Evolutionary conservation across 495 filamentous ascomycete species (phyloP), one percentile per base, ranked within the genome.

Genomic region (Aspergillus biplanus): DNA sequence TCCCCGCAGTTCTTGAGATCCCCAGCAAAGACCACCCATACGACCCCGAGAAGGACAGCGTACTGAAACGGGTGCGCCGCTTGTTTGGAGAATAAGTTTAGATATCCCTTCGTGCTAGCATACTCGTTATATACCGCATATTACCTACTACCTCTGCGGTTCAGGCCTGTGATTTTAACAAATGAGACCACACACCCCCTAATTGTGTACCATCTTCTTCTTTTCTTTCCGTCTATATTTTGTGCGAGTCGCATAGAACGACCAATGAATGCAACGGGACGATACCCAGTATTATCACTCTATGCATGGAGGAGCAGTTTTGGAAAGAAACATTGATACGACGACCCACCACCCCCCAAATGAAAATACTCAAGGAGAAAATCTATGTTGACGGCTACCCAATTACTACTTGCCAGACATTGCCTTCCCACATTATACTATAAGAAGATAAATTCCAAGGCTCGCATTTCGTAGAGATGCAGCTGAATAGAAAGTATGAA

Each of bases 1-100:
- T 85, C 67, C 83, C 83, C 11, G 80, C 83, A 12, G 77, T 85
- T 56, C 87, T 99, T 62, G 96, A 99, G 79, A 98, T 98, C 60
- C 96, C 96, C 33, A 96, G 92, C 80, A 99, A 99, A 82, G 95
- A 99, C 73, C 95, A 99, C 70, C 95, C 95, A 7, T 99, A 98
- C 69, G 96, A 99, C 67, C 95, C 95, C 0, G 95, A 99, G 80
- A 99, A 99, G 82, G 95, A 99, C 76, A 98, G 93, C 73, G 95
- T 99, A 39, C 72, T 98, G 75, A 90, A 91, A 75, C 85, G 95
- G 68, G 96, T 98, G 58, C 85, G 90, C 69, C 87, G 93, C 65
- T 74, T 98, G 61, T 97, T 97, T 85, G 94, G 94, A 61, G 94
- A 97, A 77, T 97, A 87, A 72, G 56, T 52, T 44, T 13, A 1